Conservation (phyloP, 2,329 filamentous ascomycete species). For the Parastagonospora nodorum region DNA sequence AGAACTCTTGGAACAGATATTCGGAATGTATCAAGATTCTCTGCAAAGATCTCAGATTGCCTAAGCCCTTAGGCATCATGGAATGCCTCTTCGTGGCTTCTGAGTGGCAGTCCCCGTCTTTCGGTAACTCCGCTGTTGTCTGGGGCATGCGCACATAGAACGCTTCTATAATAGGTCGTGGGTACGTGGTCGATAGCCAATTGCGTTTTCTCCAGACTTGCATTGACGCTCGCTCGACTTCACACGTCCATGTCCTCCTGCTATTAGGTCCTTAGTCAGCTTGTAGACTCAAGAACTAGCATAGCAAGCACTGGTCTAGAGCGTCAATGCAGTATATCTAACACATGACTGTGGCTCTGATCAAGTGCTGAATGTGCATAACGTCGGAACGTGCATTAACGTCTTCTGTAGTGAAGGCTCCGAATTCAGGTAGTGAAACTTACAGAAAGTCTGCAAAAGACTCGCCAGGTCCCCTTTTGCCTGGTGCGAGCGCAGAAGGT, state of each 20-base stretch:
- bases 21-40: background rate
- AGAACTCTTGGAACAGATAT: background rate
- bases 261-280: background rate
- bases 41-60: background rate
- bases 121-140: background rate
- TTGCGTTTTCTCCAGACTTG: background rate
- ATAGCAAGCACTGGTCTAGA: too few relatives aligned
- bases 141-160: background rate
- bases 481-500: background rate
- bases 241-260: background rate
- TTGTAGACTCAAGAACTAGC: too few relatives aligned
- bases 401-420: background rate
- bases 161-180: background rate
- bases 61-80: background rate
- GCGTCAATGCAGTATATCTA: too few relatives aligned
- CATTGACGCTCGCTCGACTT: background rate
- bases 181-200: background rate
- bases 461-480: background rate
- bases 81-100: background rate
- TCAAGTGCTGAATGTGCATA: too few relatives aligned
- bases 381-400: background rate
- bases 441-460: background rate
- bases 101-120: background rate
- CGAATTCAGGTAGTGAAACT: background rate
- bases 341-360: too few relatives aligned